These are phyloP conservation scores for Fusarium musae DNA, from an alignment of 2,329 filamentous ascomycete genomes.

Conservation along the genomic window DNA sequence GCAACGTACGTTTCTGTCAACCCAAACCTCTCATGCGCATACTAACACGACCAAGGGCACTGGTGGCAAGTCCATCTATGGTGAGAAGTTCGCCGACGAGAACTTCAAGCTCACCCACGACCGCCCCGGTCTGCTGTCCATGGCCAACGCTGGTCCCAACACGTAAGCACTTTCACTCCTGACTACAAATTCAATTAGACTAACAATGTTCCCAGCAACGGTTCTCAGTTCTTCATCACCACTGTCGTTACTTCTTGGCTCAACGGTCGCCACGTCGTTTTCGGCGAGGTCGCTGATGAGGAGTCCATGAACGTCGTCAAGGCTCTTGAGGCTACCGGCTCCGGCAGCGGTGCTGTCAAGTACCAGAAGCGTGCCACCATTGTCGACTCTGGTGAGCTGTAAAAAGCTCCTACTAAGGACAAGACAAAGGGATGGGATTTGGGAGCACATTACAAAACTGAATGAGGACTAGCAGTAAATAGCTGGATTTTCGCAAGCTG, in stretches of 20 bases:
- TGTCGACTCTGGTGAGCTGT: constrained; percentile 62
- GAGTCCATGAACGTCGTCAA: constrained; percentile 65
- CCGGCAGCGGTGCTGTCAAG: constrained; percentile 64
- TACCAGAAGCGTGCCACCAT: constrained; percentile 72
- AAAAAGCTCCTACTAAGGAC: constrained; percentile 43
- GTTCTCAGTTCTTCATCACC: constrained; percentile 97
- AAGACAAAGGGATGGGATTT: constrained; percentile 23
- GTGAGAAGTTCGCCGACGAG: constrained; percentile 93
- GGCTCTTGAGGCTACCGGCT: constrained; percentile 70
- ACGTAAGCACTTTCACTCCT: constrained; percentile 66
- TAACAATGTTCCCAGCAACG: constrained; percentile 74
- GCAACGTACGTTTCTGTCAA: constrained; percentile 73
- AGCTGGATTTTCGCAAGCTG: constrained; percentile 31
- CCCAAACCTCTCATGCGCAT: background rate
- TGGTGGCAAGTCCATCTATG: constrained; percentile 93
- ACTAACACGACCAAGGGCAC: constrained; percentile 71
- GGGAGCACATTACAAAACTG: constrained; percentile 34
- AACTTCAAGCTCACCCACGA: constrained; percentile 84
- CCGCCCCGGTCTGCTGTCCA: constrained; percentile 83
- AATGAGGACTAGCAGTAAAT: constrained; percentile 33
- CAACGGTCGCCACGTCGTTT: constrained; percentile 85
- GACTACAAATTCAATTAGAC: background rate
- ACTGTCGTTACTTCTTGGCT: constrained; percentile 91
- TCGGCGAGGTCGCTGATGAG: constrained; percentile 75
- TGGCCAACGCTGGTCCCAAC: constrained; percentile 96